phyloP scores from a whole-genome alignment of 345 rosid species.

The Eucalyptus marginata region DNA sequence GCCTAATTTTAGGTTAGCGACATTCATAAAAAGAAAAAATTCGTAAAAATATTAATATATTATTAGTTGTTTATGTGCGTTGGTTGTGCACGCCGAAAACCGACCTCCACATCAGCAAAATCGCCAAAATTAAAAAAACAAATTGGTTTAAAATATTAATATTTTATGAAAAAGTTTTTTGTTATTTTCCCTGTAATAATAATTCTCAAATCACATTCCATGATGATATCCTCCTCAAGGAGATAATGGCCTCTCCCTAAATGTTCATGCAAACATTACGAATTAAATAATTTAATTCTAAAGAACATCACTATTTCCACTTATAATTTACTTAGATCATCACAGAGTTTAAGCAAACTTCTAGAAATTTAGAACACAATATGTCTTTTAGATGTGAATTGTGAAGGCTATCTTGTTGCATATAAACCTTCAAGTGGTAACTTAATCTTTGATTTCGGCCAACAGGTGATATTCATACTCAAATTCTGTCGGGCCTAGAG shows the following conservation, averaged over 20 bases:
- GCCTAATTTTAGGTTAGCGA: no score
- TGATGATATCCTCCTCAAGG: neutral
- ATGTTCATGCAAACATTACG: neutral
- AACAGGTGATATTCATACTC: neutral
- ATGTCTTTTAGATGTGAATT: neutral
- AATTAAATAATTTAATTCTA: neutral
- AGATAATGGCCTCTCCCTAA: neutral
- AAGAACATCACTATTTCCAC: neutral
- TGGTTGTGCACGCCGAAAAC: fast-evolving
- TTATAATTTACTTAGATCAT: neutral
- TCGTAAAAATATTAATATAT: no score
- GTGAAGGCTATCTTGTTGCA: neutral
- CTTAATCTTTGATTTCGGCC: neutral
- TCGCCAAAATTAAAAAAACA: no score
- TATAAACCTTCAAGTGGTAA: neutral
- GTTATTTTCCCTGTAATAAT: neutral
- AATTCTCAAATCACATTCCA: neutral
- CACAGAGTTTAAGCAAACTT: neutral
- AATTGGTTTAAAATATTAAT: no score
- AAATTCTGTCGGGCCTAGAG: neutral
- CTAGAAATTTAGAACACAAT: neutral
- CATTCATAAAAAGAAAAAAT: no score
- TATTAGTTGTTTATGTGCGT: fast-evolving
- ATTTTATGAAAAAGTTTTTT: no score
- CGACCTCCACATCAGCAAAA: no score